phyloP scores from a whole-genome alignment of 2,329 filamentous ascomycete genomes.

The Paracamarosporium sp. region DNA sequence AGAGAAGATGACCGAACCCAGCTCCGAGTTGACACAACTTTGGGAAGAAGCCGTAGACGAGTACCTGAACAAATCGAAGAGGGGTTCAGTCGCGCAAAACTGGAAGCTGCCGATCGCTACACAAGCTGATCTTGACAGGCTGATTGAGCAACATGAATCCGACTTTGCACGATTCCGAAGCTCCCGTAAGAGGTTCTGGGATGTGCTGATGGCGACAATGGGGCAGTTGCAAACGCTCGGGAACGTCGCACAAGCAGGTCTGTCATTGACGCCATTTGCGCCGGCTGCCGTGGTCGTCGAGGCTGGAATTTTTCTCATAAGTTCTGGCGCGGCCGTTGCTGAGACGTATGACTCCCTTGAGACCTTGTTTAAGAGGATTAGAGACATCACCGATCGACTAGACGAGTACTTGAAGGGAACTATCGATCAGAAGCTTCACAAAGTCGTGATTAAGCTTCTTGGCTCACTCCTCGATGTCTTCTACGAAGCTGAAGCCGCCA shows the following conservation, averaged over 20 bases:
- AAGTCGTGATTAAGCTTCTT: conserved; percentile 2
- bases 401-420: conserved; percentile 1
- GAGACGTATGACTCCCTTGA: conserved; percentile 5
- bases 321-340: conserved; percentile 1
- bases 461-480: conserved; percentile 5
- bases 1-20: background rate
- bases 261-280: background rate
- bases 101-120: background rate
- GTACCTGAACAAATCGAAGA: conserved; percentile 3
- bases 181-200: background rate
- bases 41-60: conserved; percentile 4
- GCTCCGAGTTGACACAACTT: conserved; percentile 2
- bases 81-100: background rate
- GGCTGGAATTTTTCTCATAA: background rate
- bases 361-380: conserved; percentile 5
- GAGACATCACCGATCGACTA: background rate
- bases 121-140: background rate
- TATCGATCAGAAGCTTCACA: conserved; percentile 3
- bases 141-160: conserved; percentile 3
- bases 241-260: conserved; percentile 1
- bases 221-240: conserved; percentile 1
- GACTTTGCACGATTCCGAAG: conserved; percentile 1
- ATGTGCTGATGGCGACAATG: background rate
- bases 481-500: conserved; percentile 2
- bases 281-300: conserved; percentile 1